Base-by-base conservation (phyloP, 2,329 filamentous ascomycete genomes). In the Didymella lethalis region DNA sequence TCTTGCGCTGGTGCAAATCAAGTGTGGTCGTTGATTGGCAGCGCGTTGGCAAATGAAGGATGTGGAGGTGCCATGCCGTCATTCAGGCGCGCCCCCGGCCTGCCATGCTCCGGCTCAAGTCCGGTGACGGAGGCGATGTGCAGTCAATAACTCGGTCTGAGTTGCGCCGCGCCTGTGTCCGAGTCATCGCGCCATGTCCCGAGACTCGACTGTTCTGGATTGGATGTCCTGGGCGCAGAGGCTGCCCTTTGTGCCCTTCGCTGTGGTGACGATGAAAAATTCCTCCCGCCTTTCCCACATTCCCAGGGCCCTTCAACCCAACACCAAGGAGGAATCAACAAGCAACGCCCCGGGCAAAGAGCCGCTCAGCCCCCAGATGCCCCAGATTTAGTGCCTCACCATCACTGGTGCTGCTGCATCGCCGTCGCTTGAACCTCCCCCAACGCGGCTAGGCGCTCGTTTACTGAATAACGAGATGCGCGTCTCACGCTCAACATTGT, bases 41-140 rank as follows among this genome's bases (percentile, higher is more conserved):
- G 52, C 47, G 45, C 28, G 40, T 44, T 47, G 47, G 41, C 32
- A 20, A 54, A 54, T 57, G 56, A 58, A 63, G 59, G 45, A 59
- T 64, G 64, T 64, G 64, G 61, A 65, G 64, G 59, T 58, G 64
- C 64, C 65, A 66, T 58, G 45, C 47, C 57, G 57, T 60, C 57
- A 57, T 59, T 41, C 32, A 36, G 32, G 32, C 32, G 32, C 16
- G 32, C 32, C 32, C 32, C 32, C 14, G 32, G 32, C 32, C 32
- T 36, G 32, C 32, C 32, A 36, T 36, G 32, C 32, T 18, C 28
- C 41, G 51, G 28, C 41, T 41, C 43, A 41, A 32, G 23, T 49
- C 56, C 47, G 57, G 46, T 54, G 26, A 50, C 51, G 52, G 57
- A 52, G 57, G 50, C 46, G 14, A 47, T 50, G 36, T 40, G 40